Evolutionary conservation across 345 rosid species (phyloP).

Genomic region (Hibiscus tridactylites): DNA sequence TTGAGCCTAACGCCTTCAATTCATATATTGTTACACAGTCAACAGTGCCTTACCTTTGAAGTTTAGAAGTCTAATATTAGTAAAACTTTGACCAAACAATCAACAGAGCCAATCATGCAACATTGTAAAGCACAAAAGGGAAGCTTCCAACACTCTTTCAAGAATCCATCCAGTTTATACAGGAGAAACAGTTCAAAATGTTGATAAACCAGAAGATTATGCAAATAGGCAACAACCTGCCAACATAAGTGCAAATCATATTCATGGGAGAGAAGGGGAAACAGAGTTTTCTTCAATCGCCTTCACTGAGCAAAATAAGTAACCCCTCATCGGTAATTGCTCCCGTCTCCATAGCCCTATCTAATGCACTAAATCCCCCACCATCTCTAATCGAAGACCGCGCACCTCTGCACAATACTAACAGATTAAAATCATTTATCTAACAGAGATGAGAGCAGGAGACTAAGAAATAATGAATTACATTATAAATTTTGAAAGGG

Average conservation of each 20-base stretch:
- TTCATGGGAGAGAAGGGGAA: background rate
- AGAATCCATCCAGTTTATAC: background rate
- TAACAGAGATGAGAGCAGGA: background rate
- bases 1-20: no score
- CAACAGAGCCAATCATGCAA: background rate
- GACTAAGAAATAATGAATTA: background rate
- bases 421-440: background rate
- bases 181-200: background rate
- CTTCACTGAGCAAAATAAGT: constrained; percentile 62
- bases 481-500: background rate
- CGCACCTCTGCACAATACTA: constrained; percentile 52
- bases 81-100: background rate
- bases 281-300: constrained; percentile 13
- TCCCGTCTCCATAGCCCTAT: constrained; percentile 93
- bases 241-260: background rate
- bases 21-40: no score
- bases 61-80: no score
- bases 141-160: background rate
- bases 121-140: background rate
- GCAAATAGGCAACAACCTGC: background rate
- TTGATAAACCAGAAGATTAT: background rate
- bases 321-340: constrained; percentile 82
- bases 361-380: constrained; percentile 67
- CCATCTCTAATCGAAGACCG: constrained; percentile 60
- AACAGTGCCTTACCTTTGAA: no score